Evolutionary conservation across 1,284 basidiomycete species (phyloP), one percentile per base, ranked within the genome.

Genomic region (Phenoliferia sp.): DNA sequence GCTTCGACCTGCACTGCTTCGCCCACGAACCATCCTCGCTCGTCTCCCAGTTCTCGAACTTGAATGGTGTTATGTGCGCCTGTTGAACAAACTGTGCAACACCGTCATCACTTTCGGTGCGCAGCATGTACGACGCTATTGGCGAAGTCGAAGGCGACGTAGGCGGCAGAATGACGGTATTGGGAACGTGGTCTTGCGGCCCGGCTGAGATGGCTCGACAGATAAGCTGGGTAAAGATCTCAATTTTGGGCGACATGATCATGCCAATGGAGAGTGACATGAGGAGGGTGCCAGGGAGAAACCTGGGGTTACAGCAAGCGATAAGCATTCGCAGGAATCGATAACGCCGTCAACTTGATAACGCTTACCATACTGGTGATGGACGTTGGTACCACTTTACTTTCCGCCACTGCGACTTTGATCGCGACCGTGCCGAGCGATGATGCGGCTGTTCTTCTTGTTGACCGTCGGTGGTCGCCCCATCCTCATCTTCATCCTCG

Each of bases 371-470:
- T 22, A 72, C 36, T 17, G 70, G 70, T 17, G 64, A 66, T 0
- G 70, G 70, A 1, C 71, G 59, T 26, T 67, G 56, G 59, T 67
- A 67, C 71, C 71, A 73, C 1, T 28, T 44, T 17, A 69, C n/a
- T 15, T 55, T 33, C 3, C 59, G 48, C 9, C 34, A 26, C 5
- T 34, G 44, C 3, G 36, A 26, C 2, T 31, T 34, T 31, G 36
- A 26, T 6, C 65, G 12, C 69, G 63, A 68, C n/a, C 64, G 71
- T 3, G 17, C 44, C 34, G 35, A 52, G 36, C 31, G n/a, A 92
- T 86, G 82, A 85, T 26, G 86, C 89, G 4, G 97, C 93, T 93
- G 78, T 82, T 39, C 83, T 87, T 74, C 89, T n/a, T n/a, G n/a
- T n/a, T n/a, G 92, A 66, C 81, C 86, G 57, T 77, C 77, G 84